Evolutionary conservation across 805 yeast genomes (phyloP).

Genomic region (Kuraishia ogatae): DNA sequence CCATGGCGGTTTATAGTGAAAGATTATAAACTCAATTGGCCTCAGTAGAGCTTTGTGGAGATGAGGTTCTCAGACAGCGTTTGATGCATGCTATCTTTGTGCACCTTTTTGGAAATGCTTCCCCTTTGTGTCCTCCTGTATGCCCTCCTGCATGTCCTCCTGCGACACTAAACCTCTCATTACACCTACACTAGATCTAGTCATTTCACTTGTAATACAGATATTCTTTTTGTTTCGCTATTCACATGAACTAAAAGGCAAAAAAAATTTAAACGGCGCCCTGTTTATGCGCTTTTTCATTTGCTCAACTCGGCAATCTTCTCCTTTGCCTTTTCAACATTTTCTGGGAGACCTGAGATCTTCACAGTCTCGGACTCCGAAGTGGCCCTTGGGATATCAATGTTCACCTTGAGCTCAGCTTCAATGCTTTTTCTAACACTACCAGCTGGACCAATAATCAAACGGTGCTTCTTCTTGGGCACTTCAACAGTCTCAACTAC

Average conservation of each 20-base stretch:
- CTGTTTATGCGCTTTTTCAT: conserved; percentile 38
- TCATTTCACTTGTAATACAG: background rate
- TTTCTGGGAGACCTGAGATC: conserved; percentile 59
- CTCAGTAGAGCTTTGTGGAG: no score
- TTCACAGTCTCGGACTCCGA: conserved; percentile 42
- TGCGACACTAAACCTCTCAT: no score
- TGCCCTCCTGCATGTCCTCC: background rate
- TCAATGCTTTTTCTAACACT: conserved; percentile 63
- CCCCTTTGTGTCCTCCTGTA: background rate
- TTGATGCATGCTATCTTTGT: no score
- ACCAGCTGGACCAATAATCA: conserved; percentile 79
- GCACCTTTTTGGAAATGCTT: no score
- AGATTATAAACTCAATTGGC: no score
- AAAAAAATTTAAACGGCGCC: no score
- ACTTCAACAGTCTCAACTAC: conserved; percentile 44
- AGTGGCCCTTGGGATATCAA: conserved; percentile 59
- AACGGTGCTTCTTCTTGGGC: conserved; percentile 66
- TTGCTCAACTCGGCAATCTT: conserved; percentile 53
- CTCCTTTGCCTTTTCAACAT: conserved; percentile 52
- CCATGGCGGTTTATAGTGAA: no score
- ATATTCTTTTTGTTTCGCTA: background rate
- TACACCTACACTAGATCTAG: no score
- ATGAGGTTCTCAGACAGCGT: no score
- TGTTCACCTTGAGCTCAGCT: conserved; percentile 51
- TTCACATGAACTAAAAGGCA: background rate